Conservation (phyloP, 176 grass and related monocot species). For the Carex cristatella region DNA sequence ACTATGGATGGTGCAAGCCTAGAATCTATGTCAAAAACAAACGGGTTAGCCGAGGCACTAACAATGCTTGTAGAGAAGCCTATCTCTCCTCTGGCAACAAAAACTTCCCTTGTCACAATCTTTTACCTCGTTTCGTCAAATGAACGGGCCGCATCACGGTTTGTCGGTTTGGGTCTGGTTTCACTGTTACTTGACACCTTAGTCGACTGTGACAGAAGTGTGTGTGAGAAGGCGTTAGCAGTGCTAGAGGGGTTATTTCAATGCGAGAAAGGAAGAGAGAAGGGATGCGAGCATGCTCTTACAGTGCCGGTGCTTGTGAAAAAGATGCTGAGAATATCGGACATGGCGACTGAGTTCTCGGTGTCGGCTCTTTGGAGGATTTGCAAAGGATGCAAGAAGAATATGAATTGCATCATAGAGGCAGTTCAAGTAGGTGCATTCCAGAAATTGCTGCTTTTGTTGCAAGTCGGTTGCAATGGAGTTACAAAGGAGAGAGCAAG, state of each 20-base stretch:
- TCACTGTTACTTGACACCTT: slow-evolving; percentile 38
- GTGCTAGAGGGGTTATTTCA: slow-evolving; percentile 43
- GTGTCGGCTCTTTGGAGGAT: slow-evolving; percentile 88
- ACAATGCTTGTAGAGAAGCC: slow-evolving; percentile 33
- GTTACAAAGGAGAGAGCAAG: slow-evolving; percentile 80
- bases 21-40: slow-evolving; percentile 25
- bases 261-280: slow-evolving; percentile 29
- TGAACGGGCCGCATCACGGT: slow-evolving; percentile 20
- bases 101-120: slow-evolving; percentile 55
- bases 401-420: slow-evolving; percentile 37
- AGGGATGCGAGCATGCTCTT: slow-evolving; percentile 42
- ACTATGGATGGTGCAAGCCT: slow-evolving; percentile 20
- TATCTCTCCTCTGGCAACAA: slow-evolving; percentile 50
- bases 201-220: slow-evolving; percentile 63
- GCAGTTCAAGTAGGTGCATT: slow-evolving; percentile 76
- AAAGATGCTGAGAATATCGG: slow-evolving; percentile 85
- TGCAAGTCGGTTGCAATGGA: slow-evolving; percentile 80
- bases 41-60: slow-evolving; percentile 33
- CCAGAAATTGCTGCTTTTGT: slow-evolving; percentile 82
- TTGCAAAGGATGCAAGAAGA: slow-evolving; percentile 34
- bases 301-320: slow-evolving; percentile 72
- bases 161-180: slow-evolving; percentile 31
- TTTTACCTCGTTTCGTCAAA: slow-evolving; percentile 43
- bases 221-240: slow-evolving; percentile 60
- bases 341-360: slow-evolving; percentile 88